A percentile compares a stretch with the other conserved stretches of the same genome.
phyloP scores from a whole-genome alignment of 2,329 filamentous ascomycete species.

The Didymella pinodella region DNA sequence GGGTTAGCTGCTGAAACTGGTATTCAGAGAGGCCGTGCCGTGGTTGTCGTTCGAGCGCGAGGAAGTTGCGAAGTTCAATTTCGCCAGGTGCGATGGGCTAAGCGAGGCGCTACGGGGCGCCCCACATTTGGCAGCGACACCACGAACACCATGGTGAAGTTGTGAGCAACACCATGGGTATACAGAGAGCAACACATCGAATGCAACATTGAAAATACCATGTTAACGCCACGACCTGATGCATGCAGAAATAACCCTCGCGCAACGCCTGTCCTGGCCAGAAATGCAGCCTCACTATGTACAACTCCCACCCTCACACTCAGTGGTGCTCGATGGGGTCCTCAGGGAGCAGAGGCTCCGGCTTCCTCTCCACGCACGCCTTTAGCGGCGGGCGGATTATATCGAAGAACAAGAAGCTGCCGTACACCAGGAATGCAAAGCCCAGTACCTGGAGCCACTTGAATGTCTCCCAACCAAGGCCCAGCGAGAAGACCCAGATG shows the following conservation, averaged over 20 bases:
- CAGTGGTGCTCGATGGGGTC: conserved; percentile 78
- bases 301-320: conserved; percentile 1
- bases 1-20: conserved; percentile 49
- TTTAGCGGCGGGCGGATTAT: conserved; percentile 83
- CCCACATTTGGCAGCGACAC: neutral
- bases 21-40: conserved; percentile 43
- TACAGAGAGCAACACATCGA: neutral
- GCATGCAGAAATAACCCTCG: conserved; percentile 1
- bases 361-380: conserved; percentile 65
- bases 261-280: conserved; percentile 8
- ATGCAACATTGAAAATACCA: neutral
- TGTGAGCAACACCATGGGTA: neutral
- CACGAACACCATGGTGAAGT: neutral
- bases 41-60: conserved; percentile 25
- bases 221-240: neutral
- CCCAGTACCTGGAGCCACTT: conserved; percentile 95
- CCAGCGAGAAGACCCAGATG: conserved; percentile 95
- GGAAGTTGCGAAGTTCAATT: conserved; percentile 16
- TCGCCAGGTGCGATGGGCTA: conserved; percentile 6
- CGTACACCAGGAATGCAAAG: conserved; percentile 90
- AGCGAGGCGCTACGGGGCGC: neutral
- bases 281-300: conserved; percentile 1
- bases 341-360: conserved; percentile 75
- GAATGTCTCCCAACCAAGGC: conserved; percentile 95
- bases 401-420: conserved; percentile 96